Percentiles rank a stretch among this genome's conserved stretches.
phyloP scores from a whole-genome alignment of 208 protist species.

The Porcisia deanei region DNA sequence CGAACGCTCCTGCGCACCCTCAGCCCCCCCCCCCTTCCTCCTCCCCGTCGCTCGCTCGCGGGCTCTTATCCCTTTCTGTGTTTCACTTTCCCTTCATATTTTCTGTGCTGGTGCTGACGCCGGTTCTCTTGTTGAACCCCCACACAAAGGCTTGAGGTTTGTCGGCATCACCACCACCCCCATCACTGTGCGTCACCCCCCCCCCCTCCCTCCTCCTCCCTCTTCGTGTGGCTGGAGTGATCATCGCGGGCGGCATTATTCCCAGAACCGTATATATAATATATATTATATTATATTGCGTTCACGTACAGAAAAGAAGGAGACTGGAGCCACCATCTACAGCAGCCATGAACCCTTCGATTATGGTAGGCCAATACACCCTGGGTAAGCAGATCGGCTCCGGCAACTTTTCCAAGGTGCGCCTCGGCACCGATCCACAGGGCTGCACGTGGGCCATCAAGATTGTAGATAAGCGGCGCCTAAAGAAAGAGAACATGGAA shows the following conservation, averaged over 20 bases:
- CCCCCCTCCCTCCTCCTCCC: neutral
- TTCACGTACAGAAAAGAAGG: conserved; percentile 11
- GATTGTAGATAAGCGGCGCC: conserved; percentile 86
- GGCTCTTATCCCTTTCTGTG: neutral
- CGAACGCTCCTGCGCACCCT: too few relatives aligned
- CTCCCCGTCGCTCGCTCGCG: neutral
- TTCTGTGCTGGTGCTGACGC: neutral
- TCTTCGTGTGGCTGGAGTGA: neutral
- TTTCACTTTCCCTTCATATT: neutral
- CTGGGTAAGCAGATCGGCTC: conserved; percentile 86
- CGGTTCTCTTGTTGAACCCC: neutral
- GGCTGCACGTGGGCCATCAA: conserved; percentile 87
- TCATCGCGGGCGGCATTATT: neutral
- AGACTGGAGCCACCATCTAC: neutral
- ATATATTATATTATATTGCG: neutral
- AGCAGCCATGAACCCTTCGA: conserved; percentile 19
- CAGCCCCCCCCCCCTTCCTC: too few relatives aligned
- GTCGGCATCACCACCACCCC: neutral
- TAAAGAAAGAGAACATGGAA: conserved; percentile 89
- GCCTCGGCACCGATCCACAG: conserved; percentile 61
- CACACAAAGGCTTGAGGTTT: neutral
- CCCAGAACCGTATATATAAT: neutral
- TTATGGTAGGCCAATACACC: conserved; percentile 77
- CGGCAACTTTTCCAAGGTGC: conserved; percentile 92
- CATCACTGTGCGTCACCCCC: neutral